Evolutionary conservation across 1,139 yeast species (phyloP).

Genomic region (Taphrina wiesneri): DNA sequence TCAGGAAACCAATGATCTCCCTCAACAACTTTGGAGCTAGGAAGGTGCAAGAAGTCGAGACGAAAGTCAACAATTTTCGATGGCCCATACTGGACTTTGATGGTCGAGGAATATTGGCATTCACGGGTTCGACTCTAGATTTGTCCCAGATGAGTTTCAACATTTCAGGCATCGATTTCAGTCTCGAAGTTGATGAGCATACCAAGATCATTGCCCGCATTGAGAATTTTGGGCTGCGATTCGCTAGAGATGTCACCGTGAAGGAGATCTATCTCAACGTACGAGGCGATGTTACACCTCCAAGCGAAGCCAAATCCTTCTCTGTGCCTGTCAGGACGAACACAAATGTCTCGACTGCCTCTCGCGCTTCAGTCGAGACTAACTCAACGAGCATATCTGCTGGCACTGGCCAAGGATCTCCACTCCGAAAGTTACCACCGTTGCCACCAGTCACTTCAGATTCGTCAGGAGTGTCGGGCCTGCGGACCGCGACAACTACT

Average conservation of each 20-base stretch:
- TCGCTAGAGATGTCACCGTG: slow-evolving; percentile 12
- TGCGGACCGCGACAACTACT: background rate
- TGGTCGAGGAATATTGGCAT: slow-evolving; percentile 15
- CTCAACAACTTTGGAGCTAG: background rate
- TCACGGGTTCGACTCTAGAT: slow-evolving; percentile 16
- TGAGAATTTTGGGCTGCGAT: slow-evolving; percentile 12
- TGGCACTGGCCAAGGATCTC: background rate
- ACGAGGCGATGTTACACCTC: slow-evolving; percentile 17
- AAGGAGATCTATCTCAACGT: slow-evolving; percentile 13
- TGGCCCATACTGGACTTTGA: slow-evolving; percentile 29
- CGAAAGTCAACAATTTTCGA: background rate
- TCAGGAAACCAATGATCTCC: background rate
- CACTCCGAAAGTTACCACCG: slow-evolving; percentile 6
- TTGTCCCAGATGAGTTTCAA: slow-evolving; percentile 7
- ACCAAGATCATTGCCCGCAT: slow-evolving; percentile 21
- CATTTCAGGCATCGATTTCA: slow-evolving; percentile 15
- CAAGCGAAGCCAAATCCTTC: slow-evolving; percentile 13
- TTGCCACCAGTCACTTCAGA: background rate
- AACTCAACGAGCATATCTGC: background rate
- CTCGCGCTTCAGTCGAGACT: background rate
- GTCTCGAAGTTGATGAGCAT: slow-evolving; percentile 8
- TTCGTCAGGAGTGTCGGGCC: background rate
- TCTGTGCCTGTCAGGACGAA: background rate
- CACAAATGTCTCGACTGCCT: background rate
- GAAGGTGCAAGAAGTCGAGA: background rate